Base-by-base conservation (phyloP, 768 basidiomycete genomes). In the Kwoniella botswanensis region DNA sequence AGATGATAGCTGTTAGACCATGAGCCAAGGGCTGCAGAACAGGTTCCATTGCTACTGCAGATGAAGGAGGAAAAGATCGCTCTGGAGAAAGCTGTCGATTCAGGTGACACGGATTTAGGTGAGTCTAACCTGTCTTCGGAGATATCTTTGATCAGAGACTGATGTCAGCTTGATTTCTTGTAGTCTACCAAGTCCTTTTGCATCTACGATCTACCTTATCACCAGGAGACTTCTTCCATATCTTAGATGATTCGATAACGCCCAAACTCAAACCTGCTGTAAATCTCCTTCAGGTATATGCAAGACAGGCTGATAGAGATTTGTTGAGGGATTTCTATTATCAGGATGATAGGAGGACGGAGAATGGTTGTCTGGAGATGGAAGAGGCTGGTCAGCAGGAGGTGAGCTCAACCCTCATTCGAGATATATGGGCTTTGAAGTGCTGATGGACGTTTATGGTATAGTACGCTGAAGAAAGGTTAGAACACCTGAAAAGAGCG, bases 241-340 rank as follows among this genome's bases (percentile, higher is more conserved):
- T 98, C 24, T 89, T 99, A 59, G 94, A 98, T 84, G 94, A 95
- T 62, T 77, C 76, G 15, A 92, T 93, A 13, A 93, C 94, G 2
- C 86, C 89, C 44, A 84, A 86, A 54, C 87, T 96, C 9, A 88
- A 87, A 3, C 89, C 88, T n/a, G 93, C 93, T 0, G 89, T 89
- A 73, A 89, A 87, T 70, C 85, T 97, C 3, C 86, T 96, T 56
- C 92, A 96, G 81, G 93, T 95, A 0, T 96, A 95, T 80, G 93
- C 93, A 0, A 86, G 92, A 50, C 92, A 94, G 81, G 93, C 93
- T 77, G 92, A 96, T 80, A 86, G 92, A 62, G 93, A 93, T 73
- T 91, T 98, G 89, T 85, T 98, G 7, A 87, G 94, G 17, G 94
- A 99, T 81, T 98, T 95, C 84, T 98, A 94, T 83, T 99, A 96